A percentile compares a stretch with the other conserved stretches of the same genome.
phyloP scores from a whole-genome alignment of 768 basidiomycete species.

The Macrolepiota dolichaula region DNA sequence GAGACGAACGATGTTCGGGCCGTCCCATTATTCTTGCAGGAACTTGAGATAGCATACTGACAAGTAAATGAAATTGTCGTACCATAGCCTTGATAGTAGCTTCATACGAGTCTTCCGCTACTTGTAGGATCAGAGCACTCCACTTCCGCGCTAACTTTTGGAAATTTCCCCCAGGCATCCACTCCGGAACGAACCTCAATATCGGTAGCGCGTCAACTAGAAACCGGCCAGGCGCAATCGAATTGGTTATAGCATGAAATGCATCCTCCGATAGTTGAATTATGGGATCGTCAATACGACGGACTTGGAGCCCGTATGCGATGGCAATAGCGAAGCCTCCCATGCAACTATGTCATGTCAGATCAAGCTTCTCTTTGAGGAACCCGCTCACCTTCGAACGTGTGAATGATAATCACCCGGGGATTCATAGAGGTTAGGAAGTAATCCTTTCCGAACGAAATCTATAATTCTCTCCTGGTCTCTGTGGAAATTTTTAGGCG shows the following conservation, averaged over 20 bases:
- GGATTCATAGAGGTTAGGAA: conserved; percentile 2
- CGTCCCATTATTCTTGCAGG: not conserved
- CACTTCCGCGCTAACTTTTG: not conserved
- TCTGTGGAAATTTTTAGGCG: conserved; percentile 2
- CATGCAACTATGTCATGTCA: not conserved
- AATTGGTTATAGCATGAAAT: not conserved
- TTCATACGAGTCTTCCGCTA: not conserved
- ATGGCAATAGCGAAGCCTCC: conserved; percentile 10
- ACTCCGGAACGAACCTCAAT: conserved; percentile 10
- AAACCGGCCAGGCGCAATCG: conserved; percentile 2
- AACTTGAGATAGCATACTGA: not conserved
- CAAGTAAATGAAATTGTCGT: not conserved
- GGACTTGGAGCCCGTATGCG: conserved; percentile 9
- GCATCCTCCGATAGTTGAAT: conserved; percentile 2
- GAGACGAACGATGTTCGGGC: not conserved
- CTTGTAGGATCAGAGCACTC: not conserved
- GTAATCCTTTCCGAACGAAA: conserved; percentile 7
- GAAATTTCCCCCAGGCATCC: conserved; percentile 14
- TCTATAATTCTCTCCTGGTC: conserved; percentile 2
- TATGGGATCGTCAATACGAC: conserved; percentile 3
- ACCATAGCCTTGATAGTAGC: not conserved
- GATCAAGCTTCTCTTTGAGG: not conserved
- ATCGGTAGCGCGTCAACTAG: conserved; percentile 5
- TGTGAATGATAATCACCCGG: conserved; percentile 9
- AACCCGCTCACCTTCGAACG: not conserved